Percentiles rank a stretch among this genome's conserved stretches.
Evolutionary conservation across 164 flowering plant species (phyloP).

Genomic region (Vitis labrusca): DNA sequence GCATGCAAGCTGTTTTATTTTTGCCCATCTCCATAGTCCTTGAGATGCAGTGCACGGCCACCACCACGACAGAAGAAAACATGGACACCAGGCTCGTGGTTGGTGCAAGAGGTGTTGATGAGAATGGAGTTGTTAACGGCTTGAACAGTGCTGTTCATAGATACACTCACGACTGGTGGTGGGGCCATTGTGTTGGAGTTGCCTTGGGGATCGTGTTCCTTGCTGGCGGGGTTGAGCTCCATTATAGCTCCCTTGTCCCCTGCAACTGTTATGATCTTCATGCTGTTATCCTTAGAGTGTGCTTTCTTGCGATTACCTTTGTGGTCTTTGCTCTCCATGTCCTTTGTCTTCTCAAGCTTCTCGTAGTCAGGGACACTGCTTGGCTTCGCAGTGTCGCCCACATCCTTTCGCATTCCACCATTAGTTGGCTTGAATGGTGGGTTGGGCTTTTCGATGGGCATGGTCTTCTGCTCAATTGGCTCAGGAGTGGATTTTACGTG

Average conservation of each 20-base stretch:
- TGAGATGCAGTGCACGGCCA: constrained; percentile 14
- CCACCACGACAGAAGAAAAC: constrained; percentile 23
- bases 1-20: neutral
- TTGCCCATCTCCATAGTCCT: constrained; percentile 19
- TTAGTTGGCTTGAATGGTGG: neutral
- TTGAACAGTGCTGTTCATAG: constrained; percentile 67
- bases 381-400: constrained; percentile 7
- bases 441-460: constrained; percentile 22
- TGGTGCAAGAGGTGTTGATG: constrained; percentile 24
- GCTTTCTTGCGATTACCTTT: constrained; percentile 22
- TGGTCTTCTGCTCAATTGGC: constrained; percentile 40
- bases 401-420: constrained; percentile 7
- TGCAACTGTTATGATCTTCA: constrained; percentile 58
- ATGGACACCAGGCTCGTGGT: constrained; percentile 59
- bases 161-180: constrained; percentile 7
- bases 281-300: constrained; percentile 26
- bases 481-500: constrained; percentile 22
- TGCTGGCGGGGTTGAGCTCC: constrained; percentile 50
- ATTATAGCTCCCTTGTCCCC: constrained; percentile 88
- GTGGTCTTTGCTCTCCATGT: neutral
- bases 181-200: too few relatives aligned
- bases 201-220: constrained; percentile 9
- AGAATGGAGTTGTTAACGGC: constrained; percentile 57
- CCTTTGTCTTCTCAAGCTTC: neutral
- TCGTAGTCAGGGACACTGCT: neutral